phyloP scores from a whole-genome alignment of 1,284 basidiomycete species.

The Ganoderma lingzhi region DNA sequence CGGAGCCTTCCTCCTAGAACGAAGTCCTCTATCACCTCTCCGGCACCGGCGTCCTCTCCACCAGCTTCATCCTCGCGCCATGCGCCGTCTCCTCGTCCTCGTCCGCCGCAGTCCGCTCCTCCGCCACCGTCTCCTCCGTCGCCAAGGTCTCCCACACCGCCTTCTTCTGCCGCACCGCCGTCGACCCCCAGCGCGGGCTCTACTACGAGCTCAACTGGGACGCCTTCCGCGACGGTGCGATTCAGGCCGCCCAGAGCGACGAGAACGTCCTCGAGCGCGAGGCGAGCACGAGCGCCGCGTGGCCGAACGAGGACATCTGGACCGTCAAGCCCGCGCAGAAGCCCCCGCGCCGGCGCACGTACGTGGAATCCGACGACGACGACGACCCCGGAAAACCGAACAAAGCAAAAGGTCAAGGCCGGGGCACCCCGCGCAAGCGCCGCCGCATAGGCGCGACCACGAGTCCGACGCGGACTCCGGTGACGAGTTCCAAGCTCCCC shows the following conservation, averaged over 20 bases:
- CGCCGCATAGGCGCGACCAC: background rate
- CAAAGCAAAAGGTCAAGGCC: background rate
- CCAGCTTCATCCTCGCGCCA: constrained; percentile 57
- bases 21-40: constrained; percentile 73
- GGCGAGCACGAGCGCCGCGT: constrained; percentile 15
- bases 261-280: constrained; percentile 12
- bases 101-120: constrained; percentile 19
- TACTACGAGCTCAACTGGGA: constrained; percentile 73
- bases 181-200: constrained; percentile 63
- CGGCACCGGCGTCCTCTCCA: constrained; percentile 54
- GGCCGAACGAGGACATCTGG: constrained; percentile 26
- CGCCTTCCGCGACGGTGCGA: constrained; percentile 50
- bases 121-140: constrained; percentile 5
- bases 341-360: background rate
- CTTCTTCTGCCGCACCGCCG: constrained; percentile 64
- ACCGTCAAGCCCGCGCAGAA: constrained; percentile 13
- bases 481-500: constrained; percentile 13
- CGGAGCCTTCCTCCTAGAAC: constrained; percentile 50
- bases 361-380: background rate
- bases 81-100: constrained; percentile 54
- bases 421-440: constrained; percentile 9
- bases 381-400: background rate
- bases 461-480: background rate
- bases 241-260: constrained; percentile 41
- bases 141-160: constrained; percentile 39